Conservation (phyloP, 2,329 filamentous ascomycete species). For the Penicillium corylophilum region DNA sequence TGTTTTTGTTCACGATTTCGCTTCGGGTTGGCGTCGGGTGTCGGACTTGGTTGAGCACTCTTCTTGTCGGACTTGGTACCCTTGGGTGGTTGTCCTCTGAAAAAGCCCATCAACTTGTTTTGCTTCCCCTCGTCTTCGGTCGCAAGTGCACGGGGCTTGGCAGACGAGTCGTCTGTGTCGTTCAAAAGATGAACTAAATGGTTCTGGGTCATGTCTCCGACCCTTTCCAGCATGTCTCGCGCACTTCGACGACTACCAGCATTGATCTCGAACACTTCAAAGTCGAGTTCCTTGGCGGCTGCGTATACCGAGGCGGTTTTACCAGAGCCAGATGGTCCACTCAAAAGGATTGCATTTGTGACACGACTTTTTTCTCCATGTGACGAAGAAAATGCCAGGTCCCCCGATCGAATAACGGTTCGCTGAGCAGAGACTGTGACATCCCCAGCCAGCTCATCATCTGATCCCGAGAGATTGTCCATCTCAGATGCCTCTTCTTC, state of each 20-base stretch:
- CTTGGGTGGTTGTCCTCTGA: slow-evolving; percentile 57
- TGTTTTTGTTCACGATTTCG: slow-evolving; percentile 68
- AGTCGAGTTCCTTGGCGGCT: slow-evolving; percentile 84
- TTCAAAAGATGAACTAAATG: slow-evolving; percentile 70
- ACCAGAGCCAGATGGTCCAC: slow-evolving; percentile 83
- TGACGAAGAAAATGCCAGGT: slow-evolving; percentile 36
- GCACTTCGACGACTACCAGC: slow-evolving; percentile 78
- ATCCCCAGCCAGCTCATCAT: slow-evolving; percentile 48
- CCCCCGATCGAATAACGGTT: slow-evolving; percentile 45
- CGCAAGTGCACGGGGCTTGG: slow-evolving; percentile 30
- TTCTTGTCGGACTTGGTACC: slow-evolving; percentile 20
- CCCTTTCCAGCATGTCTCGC: slow-evolving; percentile 84
- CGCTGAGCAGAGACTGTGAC: slow-evolving; percentile 37
- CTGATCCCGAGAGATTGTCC: slow-evolving; percentile 65
- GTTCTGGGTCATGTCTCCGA: slow-evolving; percentile 96
- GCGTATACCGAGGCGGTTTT: slow-evolving; percentile 93
- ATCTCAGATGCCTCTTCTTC: slow-evolving; percentile 72
- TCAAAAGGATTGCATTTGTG: slow-evolving; percentile 78
- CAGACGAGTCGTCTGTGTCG: slow-evolving; percentile 26
- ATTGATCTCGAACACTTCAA: slow-evolving; percentile 95
- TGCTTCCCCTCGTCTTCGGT: slow-evolving; percentile 70
- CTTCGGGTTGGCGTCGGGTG: slow-evolving; percentile 35
- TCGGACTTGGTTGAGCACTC: slow-evolving; percentile 20
- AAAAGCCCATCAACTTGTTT: slow-evolving; percentile 77
- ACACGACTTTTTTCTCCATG: slow-evolving; percentile 51